A percentile compares a stretch with the other conserved stretches of the same genome.
Conservation (phyloP, 257 asterid species). For the Gardenia jasminoides region DNA sequence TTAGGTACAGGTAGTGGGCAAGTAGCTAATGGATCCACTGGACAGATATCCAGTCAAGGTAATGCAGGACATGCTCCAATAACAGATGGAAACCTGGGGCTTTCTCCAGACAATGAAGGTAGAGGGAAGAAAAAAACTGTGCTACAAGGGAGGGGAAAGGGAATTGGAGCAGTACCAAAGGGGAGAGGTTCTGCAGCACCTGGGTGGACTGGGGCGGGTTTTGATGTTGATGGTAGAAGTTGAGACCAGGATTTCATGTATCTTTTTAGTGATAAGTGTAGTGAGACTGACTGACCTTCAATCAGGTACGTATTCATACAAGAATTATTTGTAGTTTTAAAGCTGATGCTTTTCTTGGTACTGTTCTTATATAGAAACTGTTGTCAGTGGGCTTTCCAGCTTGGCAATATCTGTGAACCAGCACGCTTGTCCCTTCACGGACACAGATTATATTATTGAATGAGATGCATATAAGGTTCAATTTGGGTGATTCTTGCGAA, state of each 20-base stretch:
- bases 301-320: constrained; percentile 15
- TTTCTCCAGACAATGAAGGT: constrained; percentile 45
- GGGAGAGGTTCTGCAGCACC: constrained; percentile 60
- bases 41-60: constrained; percentile 32
- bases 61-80: constrained; percentile 29
- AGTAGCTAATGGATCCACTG: constrained; percentile 33
- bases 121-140: constrained; percentile 58
- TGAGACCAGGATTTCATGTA: constrained; percentile 32
- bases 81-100: constrained; percentile 42
- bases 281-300: background rate
- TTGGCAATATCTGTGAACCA: background rate
- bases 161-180: constrained; percentile 73
- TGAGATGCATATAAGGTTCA: background rate
- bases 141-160: constrained; percentile 68
- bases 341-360: constrained; percentile 10
- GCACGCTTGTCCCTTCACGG: background rate
- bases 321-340: background rate
- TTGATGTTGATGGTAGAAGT: constrained; percentile 77
- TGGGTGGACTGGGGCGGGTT: constrained; percentile 94
- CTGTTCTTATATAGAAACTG: background rate
- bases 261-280: constrained; percentile 7
- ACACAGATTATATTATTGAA: background rate
- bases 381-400: background rate
- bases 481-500: background rate
- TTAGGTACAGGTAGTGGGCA: constrained; percentile 37